Base-by-base conservation (phyloP, 371 early-diverging fungal genomes). In the Parasitella parasitica region DNA sequence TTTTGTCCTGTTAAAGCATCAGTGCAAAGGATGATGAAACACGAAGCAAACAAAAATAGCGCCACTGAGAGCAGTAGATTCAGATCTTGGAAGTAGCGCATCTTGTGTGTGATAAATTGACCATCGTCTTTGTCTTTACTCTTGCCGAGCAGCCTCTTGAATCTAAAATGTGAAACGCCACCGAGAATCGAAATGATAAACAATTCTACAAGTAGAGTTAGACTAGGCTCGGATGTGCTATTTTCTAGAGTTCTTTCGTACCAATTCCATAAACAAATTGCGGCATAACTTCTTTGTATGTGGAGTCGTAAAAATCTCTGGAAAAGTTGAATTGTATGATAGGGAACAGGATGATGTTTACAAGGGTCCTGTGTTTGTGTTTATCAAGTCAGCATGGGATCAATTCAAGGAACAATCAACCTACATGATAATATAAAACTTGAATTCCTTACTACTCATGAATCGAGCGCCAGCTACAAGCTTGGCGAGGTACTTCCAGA, bases 401-500 rank as follows among this genome's bases (percentile, higher is more conserved):
- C 27, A 48, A 6, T 18, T 9, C 1, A 28, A 18, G 12, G 22
- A 12, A 27, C 13, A 37, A 48, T 8, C 30, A 28, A 12, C 50
- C 61, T 69, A 77, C 83, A 78, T 79, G n/a, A 63, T 36, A 46
- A 83, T 70, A 54, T 83, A 81, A 48, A 77, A 59, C 39, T 68
- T 64, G 39, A 81, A 83, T 54, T 83, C 83, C 36, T 68, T 73
- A 27, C 81, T 81, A 46, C 76, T 73, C 80, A 83, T 83, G 28
- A 83, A 81, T 22, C 67, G 71, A 26, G 69, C 72, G 50, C 70
- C 63, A 36, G 78, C 80, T 9, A 83, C 81, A 6, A 78, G 58
- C 16, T 81, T 79, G 16, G 78, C 73, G n/a, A 81, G 59, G 27
- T 83, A 83, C 38, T 81, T 80, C 83, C 83, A 83, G 56, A 83